Conservation (phyloP, 768 basidiomycete species). For the Amanita inopinata region DNA sequence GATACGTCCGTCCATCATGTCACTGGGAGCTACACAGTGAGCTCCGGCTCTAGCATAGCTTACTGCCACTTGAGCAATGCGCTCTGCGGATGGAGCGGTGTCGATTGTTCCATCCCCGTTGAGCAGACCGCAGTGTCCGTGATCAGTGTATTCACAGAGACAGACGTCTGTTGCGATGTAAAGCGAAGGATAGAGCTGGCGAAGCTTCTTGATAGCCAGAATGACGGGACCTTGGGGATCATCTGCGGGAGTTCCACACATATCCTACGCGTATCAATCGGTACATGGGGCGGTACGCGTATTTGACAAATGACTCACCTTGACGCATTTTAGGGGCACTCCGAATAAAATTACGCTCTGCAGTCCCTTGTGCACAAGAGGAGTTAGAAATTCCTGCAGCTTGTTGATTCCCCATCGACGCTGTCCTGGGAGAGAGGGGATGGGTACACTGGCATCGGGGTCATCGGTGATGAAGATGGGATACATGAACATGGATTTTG, state of each 20-base stretch:
- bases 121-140: slow-evolving; percentile 90
- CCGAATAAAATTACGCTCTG: slow-evolving; percentile 92
- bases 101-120: slow-evolving; percentile 69
- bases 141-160: slow-evolving; percentile 98
- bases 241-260: slow-evolving; percentile 78
- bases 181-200: slow-evolving; percentile 67
- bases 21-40: slow-evolving; percentile 95
- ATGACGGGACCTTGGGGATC: slow-evolving; percentile 89
- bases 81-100: slow-evolving; percentile 66
- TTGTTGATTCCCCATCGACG: slow-evolving; percentile 92
- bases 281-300: no score
- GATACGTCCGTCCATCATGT: slow-evolving; percentile 99
- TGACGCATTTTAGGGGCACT: slow-evolving; percentile 71
- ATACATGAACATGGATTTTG: slow-evolving; percentile 96
- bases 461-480: slow-evolving; percentile 98
- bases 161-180: slow-evolving; percentile 95
- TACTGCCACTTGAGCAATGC: slow-evolving; percentile 88
- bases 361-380: slow-evolving; percentile 84
- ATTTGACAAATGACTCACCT: slow-evolving; percentile 44
- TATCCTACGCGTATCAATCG: no score
- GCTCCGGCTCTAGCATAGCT: slow-evolving; percentile 93
- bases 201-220: slow-evolving; percentile 75
- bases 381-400: slow-evolving; percentile 78
- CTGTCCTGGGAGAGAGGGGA: slow-evolving; percentile 76
- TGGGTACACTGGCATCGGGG: slow-evolving; percentile 71